These are phyloP conservation scores for Atalantia buxifolia DNA, from an alignment of 345 rosid species.

Conservation along the genomic window DNA sequence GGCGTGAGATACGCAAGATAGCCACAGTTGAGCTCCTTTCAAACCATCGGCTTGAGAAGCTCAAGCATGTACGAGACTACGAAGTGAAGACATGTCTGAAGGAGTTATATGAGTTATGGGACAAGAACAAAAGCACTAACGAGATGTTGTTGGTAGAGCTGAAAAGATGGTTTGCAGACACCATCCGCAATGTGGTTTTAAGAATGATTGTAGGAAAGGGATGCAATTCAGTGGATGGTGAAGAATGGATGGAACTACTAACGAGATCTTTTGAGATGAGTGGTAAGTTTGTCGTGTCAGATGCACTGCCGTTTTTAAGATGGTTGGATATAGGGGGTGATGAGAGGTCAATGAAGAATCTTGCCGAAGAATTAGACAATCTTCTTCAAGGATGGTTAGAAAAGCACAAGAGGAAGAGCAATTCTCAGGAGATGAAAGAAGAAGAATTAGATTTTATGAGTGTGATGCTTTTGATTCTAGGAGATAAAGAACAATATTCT, in stretches of 20 bases:
- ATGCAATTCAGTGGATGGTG: neutral
- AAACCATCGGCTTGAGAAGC: neutral
- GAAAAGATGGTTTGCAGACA: slow-evolving; percentile 31
- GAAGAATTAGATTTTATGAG: slow-evolving; percentile 31
- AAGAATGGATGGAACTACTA: slow-evolving; percentile 10
- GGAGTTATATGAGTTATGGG: slow-evolving; percentile 6
- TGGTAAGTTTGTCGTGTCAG: slow-evolving; percentile 24
- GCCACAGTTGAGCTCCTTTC: no score
- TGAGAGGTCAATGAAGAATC: slow-evolving; percentile 30
- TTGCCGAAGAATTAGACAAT: slow-evolving; percentile 17
- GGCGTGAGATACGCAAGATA: slow-evolving; percentile 18
- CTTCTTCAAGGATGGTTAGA: slow-evolving; percentile 28
- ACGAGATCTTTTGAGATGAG: neutral
- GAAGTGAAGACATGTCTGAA: neutral
- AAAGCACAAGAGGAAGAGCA: slow-evolving; percentile 33
- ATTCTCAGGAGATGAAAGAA: neutral
- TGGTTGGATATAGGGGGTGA: slow-evolving; percentile 34
- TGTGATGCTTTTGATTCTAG: slow-evolving; percentile 8
- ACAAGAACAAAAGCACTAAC: neutral
- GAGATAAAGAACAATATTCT: neutral
- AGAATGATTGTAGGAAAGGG: slow-evolving; percentile 22
- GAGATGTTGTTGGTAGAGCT: slow-evolving; percentile 18
- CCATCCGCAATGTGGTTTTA: slow-evolving; percentile 21
- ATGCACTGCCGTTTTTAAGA: slow-evolving; percentile 30
- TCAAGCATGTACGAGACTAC: neutral